A percentile compares a stretch with the other conserved stretches of the same genome.
Evolutionary conservation across 2,329 filamentous ascomycete genomes (phyloP).

Genomic region (Cylindrodendrum hubeiense): DNA sequence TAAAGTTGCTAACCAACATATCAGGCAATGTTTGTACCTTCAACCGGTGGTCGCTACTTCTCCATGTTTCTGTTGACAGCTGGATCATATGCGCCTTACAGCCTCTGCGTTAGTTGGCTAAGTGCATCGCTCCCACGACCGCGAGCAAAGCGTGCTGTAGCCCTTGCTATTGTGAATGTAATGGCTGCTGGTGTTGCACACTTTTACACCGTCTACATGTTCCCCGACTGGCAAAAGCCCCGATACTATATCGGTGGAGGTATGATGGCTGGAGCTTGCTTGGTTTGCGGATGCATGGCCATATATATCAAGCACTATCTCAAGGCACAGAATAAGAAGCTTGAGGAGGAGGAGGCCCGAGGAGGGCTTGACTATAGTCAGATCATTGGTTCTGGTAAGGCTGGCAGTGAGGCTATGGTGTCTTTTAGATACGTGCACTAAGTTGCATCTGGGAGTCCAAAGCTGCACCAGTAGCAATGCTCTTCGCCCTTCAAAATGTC

Average conservation of each 20-base stretch:
- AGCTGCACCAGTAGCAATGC: too few relatives aligned
- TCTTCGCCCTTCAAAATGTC: too few relatives aligned
- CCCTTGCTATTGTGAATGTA: constrained; percentile 19
- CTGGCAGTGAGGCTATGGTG: constrained; percentile 4
- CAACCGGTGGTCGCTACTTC: constrained; percentile 20
- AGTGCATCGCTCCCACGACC: constrained; percentile 23
- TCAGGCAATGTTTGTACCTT: constrained; percentile 19
- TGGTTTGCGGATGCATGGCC: constrained; percentile 39
- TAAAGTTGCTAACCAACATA: neutral
- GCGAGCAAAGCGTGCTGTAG: constrained; percentile 15
- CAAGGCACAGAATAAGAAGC: constrained; percentile 37
- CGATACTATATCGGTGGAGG: constrained; percentile 45
- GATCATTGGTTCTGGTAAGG: constrained; percentile 8
- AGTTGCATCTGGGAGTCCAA: neutral
- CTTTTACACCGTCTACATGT: constrained; percentile 48
- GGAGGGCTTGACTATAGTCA: constrained; percentile 14
- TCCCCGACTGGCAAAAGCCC: constrained; percentile 46
- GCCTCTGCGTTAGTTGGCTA: constrained; percentile 20
- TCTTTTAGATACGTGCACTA: constrained; percentile 23
- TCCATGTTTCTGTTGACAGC: constrained; percentile 22
- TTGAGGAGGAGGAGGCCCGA: constrained; percentile 37
- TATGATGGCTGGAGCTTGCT: constrained; percentile 42
- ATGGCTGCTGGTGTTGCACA: constrained; percentile 33
- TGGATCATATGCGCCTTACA: constrained; percentile 20
- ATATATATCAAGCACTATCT: constrained; percentile 47